Base-by-base conservation (phyloP, 2,329 filamentous ascomycete genomes). In the Pseudogymnoascus sp. region DNA sequence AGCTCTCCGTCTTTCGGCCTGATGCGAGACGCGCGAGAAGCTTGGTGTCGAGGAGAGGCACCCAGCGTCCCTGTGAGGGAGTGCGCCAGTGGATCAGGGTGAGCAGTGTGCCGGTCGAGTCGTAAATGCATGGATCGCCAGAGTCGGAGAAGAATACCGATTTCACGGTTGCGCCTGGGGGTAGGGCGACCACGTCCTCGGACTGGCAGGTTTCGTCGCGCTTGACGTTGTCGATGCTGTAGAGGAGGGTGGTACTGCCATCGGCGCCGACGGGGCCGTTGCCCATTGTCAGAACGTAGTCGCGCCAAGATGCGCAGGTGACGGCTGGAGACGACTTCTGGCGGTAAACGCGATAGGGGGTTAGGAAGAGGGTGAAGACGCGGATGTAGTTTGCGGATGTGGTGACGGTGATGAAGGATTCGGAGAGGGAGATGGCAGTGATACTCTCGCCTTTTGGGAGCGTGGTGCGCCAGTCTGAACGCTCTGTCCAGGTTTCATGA, bases 101-200 rank as follows among this genome's bases (percentile, higher is more conserved):
- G 11, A 97, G 82, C 1, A 99, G 80, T 0, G 93, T 91, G 42
- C 95, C 94, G 1, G 90, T 91, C 4, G 90, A 91, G 75, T 97
- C 94, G 75, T 97, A 99, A 64, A 97, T 92, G 74, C 91, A 97
- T 5, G 94, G 94, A 70, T 99, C 92, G n/a, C 94, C 94, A 64
- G 83, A 84, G 70, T 95, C 90, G 12, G 91, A 95, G 75, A 96
- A 99, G 79, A 97, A 96, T 40, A 96, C 88, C 64, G 84, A 92
- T 70, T 87, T 87, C 23, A 97, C 77, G 1, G 85, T 87, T 4
- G 84, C 85, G 4, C 87, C 87, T 59, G 89, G 84, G 0, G 91
- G 86, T 3, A 99, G 79, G 1, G 94, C 92, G 3, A 99, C 88
- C 0, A 91, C 88, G 71, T 99, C 95, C 72, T 97, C 91, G 68